Base-by-base conservation (phyloP, 2,329 filamentous ascomycete species). In the Intubia oerlemansii region DNA sequence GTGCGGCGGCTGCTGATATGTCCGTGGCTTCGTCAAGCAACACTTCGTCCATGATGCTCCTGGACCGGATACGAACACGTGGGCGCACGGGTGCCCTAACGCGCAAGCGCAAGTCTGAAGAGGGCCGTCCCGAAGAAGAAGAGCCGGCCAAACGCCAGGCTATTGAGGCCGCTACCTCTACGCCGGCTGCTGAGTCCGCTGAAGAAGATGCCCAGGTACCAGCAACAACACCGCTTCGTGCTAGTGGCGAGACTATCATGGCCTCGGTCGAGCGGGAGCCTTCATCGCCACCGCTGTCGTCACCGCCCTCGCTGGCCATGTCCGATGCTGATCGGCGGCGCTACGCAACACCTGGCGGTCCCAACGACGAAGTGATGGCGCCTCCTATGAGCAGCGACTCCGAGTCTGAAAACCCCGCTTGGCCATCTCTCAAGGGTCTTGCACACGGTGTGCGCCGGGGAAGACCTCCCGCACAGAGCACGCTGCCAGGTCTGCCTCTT, bases 301-400 rank as follows among this genome's bases (percentile, higher is more conserved):
- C 39, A 38, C 25, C 35, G 41, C 10, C 29, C 9, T 28, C 34
- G 5, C 18, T 27, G 15, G 25, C 19, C 4, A 18, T 29, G 32
- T 32, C 35, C 2, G 32, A 28, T 2, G 28, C 27, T 37, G 32
- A 22, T 38, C 45, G 31, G 4, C 33, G 30, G 11, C 30, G 49
- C 13, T 51, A 47, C 10, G 42, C 46, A 7, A 62, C 59, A 4
- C 59, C 59, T 0, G 36, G 34, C 17, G 34, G 34, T 8, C 34
- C 34, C 6, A 30, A 34, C 17, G 37, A 55, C 17, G 49, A 56
- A 32, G 42, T 64, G 20, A 52, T 59, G 43, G 64, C 63, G 1
- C 62, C 64, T 2, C 65, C 65, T 1, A 49, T 56, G 10, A 68
- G 62, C 42, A 66, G 62, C 36, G 54, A 51, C 31, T 61, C 48